Conservation (phyloP, 805 yeast genomes). For the Suhomyces canberraensis region DNA sequence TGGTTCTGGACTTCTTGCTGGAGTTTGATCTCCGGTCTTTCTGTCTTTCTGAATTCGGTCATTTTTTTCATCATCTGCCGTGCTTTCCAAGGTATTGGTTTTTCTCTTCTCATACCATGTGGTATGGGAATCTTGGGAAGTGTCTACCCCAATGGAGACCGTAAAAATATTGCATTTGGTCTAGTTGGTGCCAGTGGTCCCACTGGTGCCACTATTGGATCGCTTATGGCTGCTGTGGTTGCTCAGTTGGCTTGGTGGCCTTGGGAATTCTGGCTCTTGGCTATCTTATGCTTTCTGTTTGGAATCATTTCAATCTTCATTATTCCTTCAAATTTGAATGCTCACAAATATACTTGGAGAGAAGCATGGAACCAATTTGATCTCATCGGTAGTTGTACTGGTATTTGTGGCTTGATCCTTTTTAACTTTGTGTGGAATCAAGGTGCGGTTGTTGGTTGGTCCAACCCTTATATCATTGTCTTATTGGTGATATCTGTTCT, state of each 20-base stretch:
- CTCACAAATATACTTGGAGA: constrained; percentile 8
- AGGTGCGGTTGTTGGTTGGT: constrained; percentile 73
- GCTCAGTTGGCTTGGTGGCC: constrained; percentile 54
- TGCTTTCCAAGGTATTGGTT: constrained; percentile 64
- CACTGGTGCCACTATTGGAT: constrained; percentile 56
- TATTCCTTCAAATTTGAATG: constrained; percentile 19
- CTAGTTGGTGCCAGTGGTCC: constrained; percentile 62
- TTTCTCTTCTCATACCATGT: constrained; percentile 57
- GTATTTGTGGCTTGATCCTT: constrained; percentile 57
- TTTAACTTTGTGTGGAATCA: constrained; percentile 73
- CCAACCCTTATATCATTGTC: constrained; percentile 52
- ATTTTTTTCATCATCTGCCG: constrained; percentile 44
- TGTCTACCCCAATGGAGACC: constrained; percentile 40
- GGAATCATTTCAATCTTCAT: constrained; percentile 30
- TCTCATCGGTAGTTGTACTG: constrained; percentile 48
- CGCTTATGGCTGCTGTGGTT: constrained; percentile 47
- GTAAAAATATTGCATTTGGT: constrained; percentile 55
- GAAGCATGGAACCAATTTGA: constrained; percentile 16
- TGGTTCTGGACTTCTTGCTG: constrained; percentile 54
- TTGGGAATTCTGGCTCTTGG: constrained; percentile 53
- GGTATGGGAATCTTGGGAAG: constrained; percentile 54
- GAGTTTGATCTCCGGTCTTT: constrained; percentile 58
- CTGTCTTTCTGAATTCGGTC: constrained; percentile 47
- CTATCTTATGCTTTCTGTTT: constrained; percentile 34
- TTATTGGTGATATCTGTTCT: constrained; percentile 52